Evolutionary conservation across 2,329 filamentous ascomycete genomes (phyloP).

Genomic region (Botrytis elliptica): DNA sequence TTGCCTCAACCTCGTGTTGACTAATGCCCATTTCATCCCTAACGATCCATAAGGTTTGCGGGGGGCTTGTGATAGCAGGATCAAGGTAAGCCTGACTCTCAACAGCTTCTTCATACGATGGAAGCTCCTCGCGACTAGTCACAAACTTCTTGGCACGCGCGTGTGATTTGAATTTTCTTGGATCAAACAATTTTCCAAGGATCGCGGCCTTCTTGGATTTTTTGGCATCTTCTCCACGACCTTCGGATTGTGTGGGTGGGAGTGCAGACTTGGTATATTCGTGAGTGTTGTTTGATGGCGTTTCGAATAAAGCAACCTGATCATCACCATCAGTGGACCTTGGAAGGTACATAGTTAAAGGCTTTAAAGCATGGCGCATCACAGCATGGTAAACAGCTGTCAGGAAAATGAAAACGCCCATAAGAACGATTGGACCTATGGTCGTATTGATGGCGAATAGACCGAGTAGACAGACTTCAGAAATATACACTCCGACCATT

Average conservation of each 20-base stretch:
- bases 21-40: constrained; percentile 72
- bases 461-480: constrained; percentile 79
- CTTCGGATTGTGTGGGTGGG: constrained; percentile 35
- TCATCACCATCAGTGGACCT: constrained; percentile 60
- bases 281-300: constrained; percentile 27
- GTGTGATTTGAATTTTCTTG: constrained; percentile 72
- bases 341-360: constrained; percentile 74
- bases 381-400: constrained; percentile 72
- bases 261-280: constrained; percentile 23
- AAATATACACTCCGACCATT: constrained; percentile 78
- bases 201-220: constrained; percentile 51
- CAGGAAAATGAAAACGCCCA: constrained; percentile 72
- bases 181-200: constrained; percentile 67
- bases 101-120: constrained; percentile 57
- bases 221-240: constrained; percentile 25
- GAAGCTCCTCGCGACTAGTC: constrained; percentile 57
- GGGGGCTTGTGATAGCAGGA: constrained; percentile 60
- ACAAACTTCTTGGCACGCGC: constrained; percentile 47
- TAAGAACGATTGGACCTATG: constrained; percentile 69
- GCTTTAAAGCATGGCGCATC: constrained; percentile 68
- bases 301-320: constrained; percentile 39
- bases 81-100: constrained; percentile 70
- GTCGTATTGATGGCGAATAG: constrained; percentile 72
- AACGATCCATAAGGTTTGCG: constrained; percentile 78
- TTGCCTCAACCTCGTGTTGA: constrained; percentile 71